Base-by-base conservation (phyloP, 2,329 filamentous ascomycete species). In the Penicillium sp. region DNA sequence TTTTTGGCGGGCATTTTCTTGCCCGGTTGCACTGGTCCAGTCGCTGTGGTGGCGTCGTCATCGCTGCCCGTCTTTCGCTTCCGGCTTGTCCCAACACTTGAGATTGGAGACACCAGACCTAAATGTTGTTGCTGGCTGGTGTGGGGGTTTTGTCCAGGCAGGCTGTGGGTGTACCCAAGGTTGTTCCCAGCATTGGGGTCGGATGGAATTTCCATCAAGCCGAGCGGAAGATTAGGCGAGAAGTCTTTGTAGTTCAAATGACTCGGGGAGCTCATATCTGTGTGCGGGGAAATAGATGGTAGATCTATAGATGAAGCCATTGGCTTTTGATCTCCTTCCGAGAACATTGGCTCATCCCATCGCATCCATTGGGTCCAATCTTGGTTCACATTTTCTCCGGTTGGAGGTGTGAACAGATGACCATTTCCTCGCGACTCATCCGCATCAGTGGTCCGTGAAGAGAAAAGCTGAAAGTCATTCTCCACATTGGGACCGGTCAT, bases 1-100 rank as follows among this genome's bases (percentile, higher is more conserved):
- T 97, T 97, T 82, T 96, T 97, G 70, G 80, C 68, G 82, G 86
- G 66, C 80, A 83, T 64, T 82, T 85, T 81, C 13, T 88, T 76
- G 39, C 68, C 67, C 2, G 66, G 63, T 55, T 66, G 68, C 3
- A 67, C 57, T 25, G 68, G 53, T 10, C 61, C 64, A 42, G 75
- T 74, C 69, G 69, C 61, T 1, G 63, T 66, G 6, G 67, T 68
- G 17, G 68, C 65, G 56, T 70, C 68, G 47, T 78, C 74, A n/a
- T 85, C 83, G 49, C 81, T 82, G 0, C 86, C 86, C 0, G 86
- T 84, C 76, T 91, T 92, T 65, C 89, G 83, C 76, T 91, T 92
- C 65, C 86, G 82, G 60, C 75, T 81, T 1, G 61, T 56, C 6
- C 64, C 65, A 17, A 62, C 58, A 35, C 64, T 67, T 2, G 64